A percentile compares a stretch with the other conserved stretches of the same genome.
Conservation (phyloP, 2,329 filamentous ascomycete genomes). For the Talaromyces piceae region DNA sequence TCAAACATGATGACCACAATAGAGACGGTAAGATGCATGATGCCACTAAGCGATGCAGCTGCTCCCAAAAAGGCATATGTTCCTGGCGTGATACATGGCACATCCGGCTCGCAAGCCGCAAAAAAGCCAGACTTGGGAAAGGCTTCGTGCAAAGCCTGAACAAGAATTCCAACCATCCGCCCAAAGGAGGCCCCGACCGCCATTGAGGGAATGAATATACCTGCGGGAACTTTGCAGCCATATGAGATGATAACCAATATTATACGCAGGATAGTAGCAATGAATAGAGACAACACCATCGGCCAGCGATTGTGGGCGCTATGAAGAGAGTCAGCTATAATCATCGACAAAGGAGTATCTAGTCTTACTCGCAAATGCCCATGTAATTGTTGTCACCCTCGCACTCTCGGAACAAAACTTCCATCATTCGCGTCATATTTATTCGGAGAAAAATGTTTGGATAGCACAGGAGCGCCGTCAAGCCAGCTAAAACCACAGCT, state of each 20-base stretch:
- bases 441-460: constrained; percentile 92
- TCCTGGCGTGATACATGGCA: constrained; percentile 92
- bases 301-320: constrained; percentile 60
- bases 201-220: constrained; percentile 98
- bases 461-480: constrained; percentile 89
- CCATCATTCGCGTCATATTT: constrained; percentile 99
- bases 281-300: constrained; percentile 68
- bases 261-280: constrained; percentile 73
- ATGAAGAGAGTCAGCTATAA: background rate
- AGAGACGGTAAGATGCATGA: constrained; percentile 96
- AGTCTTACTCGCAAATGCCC: constrained; percentile 68
- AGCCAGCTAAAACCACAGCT: constrained; percentile 70
- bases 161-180: constrained; percentile 85
- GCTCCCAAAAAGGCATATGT: constrained; percentile 96
- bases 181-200: constrained; percentile 92
- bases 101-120: constrained; percentile 77
- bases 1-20: constrained; percentile 99
- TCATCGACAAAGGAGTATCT: background rate
- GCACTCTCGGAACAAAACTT: constrained; percentile 91
- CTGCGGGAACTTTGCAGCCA: constrained; percentile 93
- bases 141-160: constrained; percentile 79
- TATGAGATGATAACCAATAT: constrained; percentile 92
- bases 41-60: constrained; percentile 82
- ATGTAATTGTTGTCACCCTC: constrained; percentile 83
- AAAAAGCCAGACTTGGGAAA: constrained; percentile 82